Conservation (phyloP, 164 flowering plant genomes). For the Aristolochia californica region DNA sequence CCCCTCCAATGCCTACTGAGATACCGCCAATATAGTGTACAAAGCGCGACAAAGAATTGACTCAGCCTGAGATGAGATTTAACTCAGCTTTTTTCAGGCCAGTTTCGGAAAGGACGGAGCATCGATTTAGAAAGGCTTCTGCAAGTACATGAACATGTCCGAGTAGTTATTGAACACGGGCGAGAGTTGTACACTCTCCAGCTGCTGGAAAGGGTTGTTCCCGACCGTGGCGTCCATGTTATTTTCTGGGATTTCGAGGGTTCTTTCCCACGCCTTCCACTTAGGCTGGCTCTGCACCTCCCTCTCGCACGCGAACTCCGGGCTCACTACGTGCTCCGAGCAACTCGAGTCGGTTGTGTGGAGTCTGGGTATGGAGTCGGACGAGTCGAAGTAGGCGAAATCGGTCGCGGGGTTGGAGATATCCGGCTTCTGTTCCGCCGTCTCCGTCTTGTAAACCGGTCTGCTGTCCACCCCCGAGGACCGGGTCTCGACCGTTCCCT, state of each 20-base stretch:
- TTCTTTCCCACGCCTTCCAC: conserved; percentile 10
- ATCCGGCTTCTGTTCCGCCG: conserved; percentile 1
- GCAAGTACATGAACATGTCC: conserved; percentile 10
- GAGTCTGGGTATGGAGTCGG: conserved; percentile 11
- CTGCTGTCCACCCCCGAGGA: neutral
- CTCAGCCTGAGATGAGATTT: too few species aligned
- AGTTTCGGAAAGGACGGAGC: too few species aligned
- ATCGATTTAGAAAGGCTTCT: conserved; percentile 7
- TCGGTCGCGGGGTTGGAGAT: conserved; percentile 1
- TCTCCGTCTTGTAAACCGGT: neutral
- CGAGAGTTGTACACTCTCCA: conserved; percentile 11
- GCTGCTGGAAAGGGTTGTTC: conserved; percentile 1
- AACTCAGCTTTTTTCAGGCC: too few species aligned
- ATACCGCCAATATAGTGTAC: too few species aligned
- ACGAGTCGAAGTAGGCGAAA: conserved; percentile 7
- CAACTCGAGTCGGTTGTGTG: conserved; percentile 16
- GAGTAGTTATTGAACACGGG: conserved; percentile 4
- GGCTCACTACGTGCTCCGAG: conserved; percentile 12
- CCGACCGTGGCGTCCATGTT: conserved; percentile 6
- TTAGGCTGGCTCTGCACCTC: conserved; percentile 17
- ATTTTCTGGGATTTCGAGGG: conserved; percentile 1
- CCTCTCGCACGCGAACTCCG: conserved; percentile 13
- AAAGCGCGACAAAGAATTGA: too few species aligned
- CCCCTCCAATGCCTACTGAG: too few species aligned
- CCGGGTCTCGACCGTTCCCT: conserved; percentile 6